Conservation (phyloP, 202 grass and related monocot genomes). For the Bolboschoenoplectus hybrid region DNA sequence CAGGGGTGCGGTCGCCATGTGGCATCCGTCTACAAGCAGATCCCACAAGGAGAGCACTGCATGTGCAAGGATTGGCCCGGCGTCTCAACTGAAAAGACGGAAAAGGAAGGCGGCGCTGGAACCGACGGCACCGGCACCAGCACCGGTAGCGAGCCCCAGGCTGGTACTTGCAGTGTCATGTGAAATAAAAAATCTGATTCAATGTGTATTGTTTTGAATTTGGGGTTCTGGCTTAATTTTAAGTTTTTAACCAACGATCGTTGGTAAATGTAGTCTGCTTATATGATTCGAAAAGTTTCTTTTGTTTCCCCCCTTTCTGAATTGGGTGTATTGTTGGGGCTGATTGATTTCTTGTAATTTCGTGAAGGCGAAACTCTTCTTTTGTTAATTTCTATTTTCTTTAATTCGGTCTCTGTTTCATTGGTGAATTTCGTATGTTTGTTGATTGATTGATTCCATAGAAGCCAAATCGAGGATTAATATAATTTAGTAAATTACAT, state of each 20-base stretch:
- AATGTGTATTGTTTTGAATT: neutral
- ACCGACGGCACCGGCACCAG: neutral
- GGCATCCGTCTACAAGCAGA: conserved; percentile 69
- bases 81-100: conserved; percentile 29
- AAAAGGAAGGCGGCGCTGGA: neutral
- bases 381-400: neutral
- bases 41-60: conserved; percentile 77
- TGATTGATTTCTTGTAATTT: conserved; percentile 2
- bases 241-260: neutral
- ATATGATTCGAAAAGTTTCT: neutral
- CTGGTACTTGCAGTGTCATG: neutral
- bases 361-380: neutral
- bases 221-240: neutral
- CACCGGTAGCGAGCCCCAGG: neutral
- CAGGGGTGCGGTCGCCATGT: conserved; percentile 79
- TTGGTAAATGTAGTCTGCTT: neutral
- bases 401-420: neutral
- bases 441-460: neutral
- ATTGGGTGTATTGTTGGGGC: neutral
- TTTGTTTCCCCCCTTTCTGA: neutral
- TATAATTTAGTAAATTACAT: neutral
- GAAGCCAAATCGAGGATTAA: neutral
- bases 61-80: conserved; percentile 84
- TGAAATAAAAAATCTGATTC: neutral
- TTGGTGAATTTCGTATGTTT: neutral